These are phyloP conservation scores for Kurtzmaniella natalensis DNA, from an alignment of 1,139 yeast genomes.

Conservation along the genomic window DNA sequence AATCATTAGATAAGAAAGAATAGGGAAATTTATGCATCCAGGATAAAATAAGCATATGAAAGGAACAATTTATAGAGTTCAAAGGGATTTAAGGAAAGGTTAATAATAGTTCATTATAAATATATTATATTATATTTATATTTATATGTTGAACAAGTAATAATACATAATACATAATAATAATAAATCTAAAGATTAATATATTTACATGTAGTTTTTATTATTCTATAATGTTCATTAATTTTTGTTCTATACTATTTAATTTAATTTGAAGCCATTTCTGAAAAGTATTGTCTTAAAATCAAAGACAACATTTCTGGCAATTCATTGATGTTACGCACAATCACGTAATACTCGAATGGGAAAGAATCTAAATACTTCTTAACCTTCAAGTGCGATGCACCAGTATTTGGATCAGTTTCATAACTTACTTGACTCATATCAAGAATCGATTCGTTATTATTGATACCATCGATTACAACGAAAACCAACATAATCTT, in stretches of 20 bases:
- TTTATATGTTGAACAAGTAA: not conserved
- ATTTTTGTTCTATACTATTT: no score
- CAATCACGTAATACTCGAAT: constrained; percentile 93
- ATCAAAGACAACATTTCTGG: constrained; percentile 91
- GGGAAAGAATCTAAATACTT: constrained; percentile 93
- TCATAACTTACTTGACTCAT: constrained; percentile 88
- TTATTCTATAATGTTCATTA: no score
- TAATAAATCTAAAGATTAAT: no score
- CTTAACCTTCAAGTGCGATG: constrained; percentile 68
- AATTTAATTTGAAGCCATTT: constrained; percentile 32
- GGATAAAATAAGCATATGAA: not conserved
- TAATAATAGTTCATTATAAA: no score
- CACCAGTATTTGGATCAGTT: constrained; percentile 64
- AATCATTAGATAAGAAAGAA: constrained; percentile 13
- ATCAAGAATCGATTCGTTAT: constrained; percentile 83
- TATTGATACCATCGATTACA: constrained; percentile 82
- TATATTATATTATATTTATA: constrained; percentile 1
- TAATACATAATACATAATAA: constrained; percentile 4
- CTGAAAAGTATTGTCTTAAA: constrained; percentile 87
- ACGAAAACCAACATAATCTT: constrained; percentile 95
- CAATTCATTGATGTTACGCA: constrained; percentile 79
- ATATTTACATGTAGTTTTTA: no score
- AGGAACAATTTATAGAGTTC: constrained; percentile 2
- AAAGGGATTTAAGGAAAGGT: not conserved
- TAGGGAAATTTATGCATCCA: not conserved